Evolutionary conservation across 257 asterid species (phyloP).

Genomic region (Lycium ferocissimum): DNA sequence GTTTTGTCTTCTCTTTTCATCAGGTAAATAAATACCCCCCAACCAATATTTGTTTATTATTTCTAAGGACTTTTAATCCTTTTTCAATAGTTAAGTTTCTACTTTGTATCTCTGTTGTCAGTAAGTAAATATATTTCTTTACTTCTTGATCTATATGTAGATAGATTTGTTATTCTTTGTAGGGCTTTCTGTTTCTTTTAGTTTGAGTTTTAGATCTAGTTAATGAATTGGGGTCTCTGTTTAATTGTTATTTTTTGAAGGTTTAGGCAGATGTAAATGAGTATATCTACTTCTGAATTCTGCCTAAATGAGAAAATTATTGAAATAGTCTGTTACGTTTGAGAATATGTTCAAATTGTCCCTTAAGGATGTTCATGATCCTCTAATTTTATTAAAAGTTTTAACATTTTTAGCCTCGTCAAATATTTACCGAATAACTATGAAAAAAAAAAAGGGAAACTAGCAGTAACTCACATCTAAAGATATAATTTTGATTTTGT

Average conservation of each 20-base stretch:
- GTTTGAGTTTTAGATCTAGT: conserved; percentile 6
- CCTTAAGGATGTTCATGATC: too few species aligned
- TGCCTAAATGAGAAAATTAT: not conserved
- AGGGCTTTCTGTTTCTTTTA: not conserved
- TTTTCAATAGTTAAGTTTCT: conserved; percentile 4
- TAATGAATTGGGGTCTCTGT: conserved; percentile 17
- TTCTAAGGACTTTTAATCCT: not conserved
- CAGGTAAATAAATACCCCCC: not conserved
- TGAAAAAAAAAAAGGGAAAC: too few species aligned
- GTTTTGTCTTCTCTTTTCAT: conserved; percentile 26
- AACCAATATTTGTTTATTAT: not conserved
- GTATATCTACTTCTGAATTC: not conserved
- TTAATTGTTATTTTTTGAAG: not conserved
- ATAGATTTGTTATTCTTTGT: not conserved
- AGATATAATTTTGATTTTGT: too few species aligned
- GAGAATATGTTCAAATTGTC: too few species aligned
- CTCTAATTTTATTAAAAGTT: too few species aligned
- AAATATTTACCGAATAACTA: too few species aligned
- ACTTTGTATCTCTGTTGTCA: conserved; percentile 11
- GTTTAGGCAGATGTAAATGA: not conserved
- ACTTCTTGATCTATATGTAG: not conserved
- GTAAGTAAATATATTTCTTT: not conserved
- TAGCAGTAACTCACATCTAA: too few species aligned
- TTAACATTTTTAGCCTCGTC: too few species aligned
- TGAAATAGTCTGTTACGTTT: too few species aligned